Evolutionary conservation across 2,329 filamentous ascomycete species (phyloP), one percentile per base, ranked within the genome.

Genomic region (Lasiodiplodia gonubiensis): DNA sequence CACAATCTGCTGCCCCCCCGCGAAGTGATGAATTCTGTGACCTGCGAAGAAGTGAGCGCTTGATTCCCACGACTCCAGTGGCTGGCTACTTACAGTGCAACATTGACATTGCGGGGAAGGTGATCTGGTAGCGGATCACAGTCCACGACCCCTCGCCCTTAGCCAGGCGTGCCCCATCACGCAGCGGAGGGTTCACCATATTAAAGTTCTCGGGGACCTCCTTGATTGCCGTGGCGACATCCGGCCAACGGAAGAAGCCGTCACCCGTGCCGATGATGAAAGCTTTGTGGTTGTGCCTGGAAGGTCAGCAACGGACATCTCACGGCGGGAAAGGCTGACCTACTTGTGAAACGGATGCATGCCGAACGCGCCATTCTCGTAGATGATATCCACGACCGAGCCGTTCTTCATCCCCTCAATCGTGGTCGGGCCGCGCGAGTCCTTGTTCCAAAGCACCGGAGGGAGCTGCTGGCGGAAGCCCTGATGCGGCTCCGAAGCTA

Each of bases 211-310:
- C 76, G 0, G 86, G 86, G 10, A 74, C 72, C 2, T 74, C 76
- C 12, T 73, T 69, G 2, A 80, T 77, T 0, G 88, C 88, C 66
- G 88, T 85, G 0, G 81, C 84, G 0, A 89, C 84, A 0, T 80
- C 82, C 2, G 73, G 74, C 80, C 84, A 90, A 14, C 78, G 81
- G 72, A 86, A 90, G 1, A 60, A 35, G 1, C 76, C 76, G 16
- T 70, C 64, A 2, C 86, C 88, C 0, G 76, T 68, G 1, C 88
- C 88, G 39, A 90, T 81, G 23, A 84, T 76, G 71, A 82, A 89
- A 77, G 85, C 86, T 73, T 87, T 88, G 71, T 84, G 86, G 55
- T 84, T 84, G 76, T 90, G 88, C 78, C 89, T 89, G 81, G 1
- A 8, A 42, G 14, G 35, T 57, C 21, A 57, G 33, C 8, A 27